A percentile compares a stretch with the other conserved stretches of the same genome.
Conservation (phyloP, 495 filamentous ascomycete genomes). For the Xylaria scruposa region DNA sequence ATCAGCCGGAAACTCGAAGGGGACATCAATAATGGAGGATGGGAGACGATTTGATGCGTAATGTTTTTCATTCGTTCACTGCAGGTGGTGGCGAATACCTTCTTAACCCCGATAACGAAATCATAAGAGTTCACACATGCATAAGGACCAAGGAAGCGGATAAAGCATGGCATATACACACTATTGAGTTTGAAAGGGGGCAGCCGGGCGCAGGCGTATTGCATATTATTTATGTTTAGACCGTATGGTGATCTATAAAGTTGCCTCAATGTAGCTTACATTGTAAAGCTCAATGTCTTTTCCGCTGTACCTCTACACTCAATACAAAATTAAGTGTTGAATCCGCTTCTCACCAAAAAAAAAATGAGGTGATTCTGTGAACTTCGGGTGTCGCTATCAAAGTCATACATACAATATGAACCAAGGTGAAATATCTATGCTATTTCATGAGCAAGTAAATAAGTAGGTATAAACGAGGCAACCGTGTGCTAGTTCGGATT, state of each 20-base stretch:
- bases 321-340: background rate
- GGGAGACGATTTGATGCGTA: conserved; percentile 78
- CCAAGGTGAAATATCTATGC: background rate
- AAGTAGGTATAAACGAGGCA: background rate
- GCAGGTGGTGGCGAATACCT: background rate
- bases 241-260: background rate
- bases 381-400: background rate
- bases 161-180: background rate
- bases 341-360: background rate
- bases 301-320: background rate
- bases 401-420: background rate
- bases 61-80: background rate
- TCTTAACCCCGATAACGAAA: background rate
- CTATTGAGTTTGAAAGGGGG: background rate
- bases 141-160: background rate
- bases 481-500: background rate
- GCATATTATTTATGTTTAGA: conserved; percentile 6
- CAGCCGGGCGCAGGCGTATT: background rate
- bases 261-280: background rate
- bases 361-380: background rate
- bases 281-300: background rate
- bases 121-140: background rate
- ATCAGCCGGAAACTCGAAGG: conserved; percentile 90
- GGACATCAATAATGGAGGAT: conserved; percentile 95
- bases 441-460: background rate